Evolutionary conservation across 495 filamentous ascomycete genomes (phyloP).

Genomic region (Hypoxylon trugodes): DNA sequence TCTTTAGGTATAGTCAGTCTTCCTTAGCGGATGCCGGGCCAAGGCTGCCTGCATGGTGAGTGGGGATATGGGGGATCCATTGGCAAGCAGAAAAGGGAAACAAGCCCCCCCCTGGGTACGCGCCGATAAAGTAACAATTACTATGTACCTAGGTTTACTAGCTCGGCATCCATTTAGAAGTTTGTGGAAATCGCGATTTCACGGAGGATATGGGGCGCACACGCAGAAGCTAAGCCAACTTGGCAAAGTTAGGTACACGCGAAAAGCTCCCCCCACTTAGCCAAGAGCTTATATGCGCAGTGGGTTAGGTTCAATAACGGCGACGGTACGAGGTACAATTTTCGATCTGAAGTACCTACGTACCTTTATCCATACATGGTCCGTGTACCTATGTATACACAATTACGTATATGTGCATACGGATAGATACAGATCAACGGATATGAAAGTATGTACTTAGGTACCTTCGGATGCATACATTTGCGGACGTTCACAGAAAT

Average conservation of each 20-base stretch:
- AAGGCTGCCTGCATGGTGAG: constrained; percentile 35
- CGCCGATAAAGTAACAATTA: constrained; percentile 21
- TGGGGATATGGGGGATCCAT: constrained; percentile 35
- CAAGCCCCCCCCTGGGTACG: constrained; percentile 15
- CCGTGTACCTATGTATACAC: constrained; percentile 14
- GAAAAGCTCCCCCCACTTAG: constrained; percentile 25
- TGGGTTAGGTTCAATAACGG: constrained; percentile 40
- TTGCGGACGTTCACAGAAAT: background rate
- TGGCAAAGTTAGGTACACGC: constrained; percentile 2
- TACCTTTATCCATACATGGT: too few species aligned
- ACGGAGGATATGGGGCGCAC: constrained; percentile 35
- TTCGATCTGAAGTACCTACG: too few species aligned
- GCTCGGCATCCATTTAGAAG: constrained; percentile 11
- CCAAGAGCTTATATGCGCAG: constrained; percentile 24
- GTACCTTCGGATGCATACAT: background rate
- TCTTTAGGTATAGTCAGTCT: constrained; percentile 20
- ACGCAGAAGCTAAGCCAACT: constrained; percentile 11
- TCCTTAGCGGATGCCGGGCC: constrained; percentile 24
- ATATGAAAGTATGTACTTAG: too few species aligned
- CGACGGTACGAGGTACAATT: too few species aligned
- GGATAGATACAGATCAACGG: too few species aligned
- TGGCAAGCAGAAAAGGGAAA: constrained; percentile 35
- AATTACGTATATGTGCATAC: background rate
- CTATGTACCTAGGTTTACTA: constrained; percentile 7
- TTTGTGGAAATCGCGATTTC: constrained; percentile 38